These are phyloP conservation scores for Neurospora sublineolata DNA, from an alignment of 495 filamentous ascomycete species.

Conservation along the genomic window DNA sequence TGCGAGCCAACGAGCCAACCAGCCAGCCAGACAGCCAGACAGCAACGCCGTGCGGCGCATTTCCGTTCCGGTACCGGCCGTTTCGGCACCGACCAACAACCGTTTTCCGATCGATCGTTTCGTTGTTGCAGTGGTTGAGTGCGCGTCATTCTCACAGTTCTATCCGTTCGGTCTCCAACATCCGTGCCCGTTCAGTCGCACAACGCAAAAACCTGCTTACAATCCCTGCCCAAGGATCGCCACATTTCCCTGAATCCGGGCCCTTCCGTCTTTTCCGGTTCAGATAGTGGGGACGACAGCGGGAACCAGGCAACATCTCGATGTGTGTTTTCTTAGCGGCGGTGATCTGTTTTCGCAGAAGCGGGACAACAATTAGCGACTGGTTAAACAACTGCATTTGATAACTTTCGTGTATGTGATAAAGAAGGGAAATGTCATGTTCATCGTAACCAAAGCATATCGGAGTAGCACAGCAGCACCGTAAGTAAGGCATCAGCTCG, in stretches of 20 bases:
- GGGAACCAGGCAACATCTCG: neutral
- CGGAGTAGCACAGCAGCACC: neutral
- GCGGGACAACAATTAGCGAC: constrained; percentile 16
- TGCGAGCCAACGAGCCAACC: neutral
- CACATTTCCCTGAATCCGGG: neutral
- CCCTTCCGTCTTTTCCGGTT: neutral
- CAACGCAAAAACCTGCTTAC: neutral
- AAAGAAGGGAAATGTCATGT: neutral
- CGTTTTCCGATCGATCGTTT: neutral
- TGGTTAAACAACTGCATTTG: constrained; percentile 11
- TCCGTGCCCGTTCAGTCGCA: neutral
- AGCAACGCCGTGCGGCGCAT: neutral
- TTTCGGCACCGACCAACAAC: neutral
- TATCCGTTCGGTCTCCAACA: neutral
- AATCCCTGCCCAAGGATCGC: neutral
- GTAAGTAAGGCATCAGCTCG: neutral
- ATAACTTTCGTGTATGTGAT: constrained; percentile 4
- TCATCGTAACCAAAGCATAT: neutral
- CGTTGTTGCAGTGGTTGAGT: neutral
- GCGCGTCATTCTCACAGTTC: neutral
- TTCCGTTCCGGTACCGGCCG: neutral
- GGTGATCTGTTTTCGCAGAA: constrained; percentile 24
- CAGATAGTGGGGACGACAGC: neutral
- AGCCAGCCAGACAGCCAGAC: neutral
- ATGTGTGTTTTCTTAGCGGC: constrained; percentile 6